Evolutionary conservation across 2,329 filamentous ascomycete genomes (phyloP), one percentile per base, ranked within the genome.

Genomic region (Fusarium neocosmosporiellum): DNA sequence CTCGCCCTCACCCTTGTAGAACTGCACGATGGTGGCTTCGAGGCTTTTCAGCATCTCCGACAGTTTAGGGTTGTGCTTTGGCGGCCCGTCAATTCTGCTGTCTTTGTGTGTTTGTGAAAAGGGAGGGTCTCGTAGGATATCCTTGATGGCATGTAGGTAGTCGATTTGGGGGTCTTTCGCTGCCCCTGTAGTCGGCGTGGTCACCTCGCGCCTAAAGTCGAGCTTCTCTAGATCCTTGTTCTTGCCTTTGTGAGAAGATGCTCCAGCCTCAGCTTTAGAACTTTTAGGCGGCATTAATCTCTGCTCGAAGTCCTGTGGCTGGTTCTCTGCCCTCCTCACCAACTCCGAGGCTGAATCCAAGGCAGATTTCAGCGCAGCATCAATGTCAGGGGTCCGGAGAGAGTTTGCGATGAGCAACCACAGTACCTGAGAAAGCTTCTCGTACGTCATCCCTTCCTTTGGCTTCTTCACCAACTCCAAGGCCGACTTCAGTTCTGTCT

Each of bases 111-210:
- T 22, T 14, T 54, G 63, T 1, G 31, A 48, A 9, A 63, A 46
- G 0, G 59, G 48, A 5, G 63, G 59, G 4, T 48, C 59, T 9
- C 22, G 20, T 1, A 66, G 37, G 13, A 66, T 57, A 9, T 63
- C 63, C 7, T 8, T 2, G 2, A 59, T 1, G 2, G 14, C 55
- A 16, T 22, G 3, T 2, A 8, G 4, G 24, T 59, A 16, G 33
- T 46, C 14, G 11, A 5, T 9, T 31, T 22, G 2, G 29, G n/a
- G 7, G 8, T 54, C 29, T 16, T 54, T 16, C 2, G 22, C 14
- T 20, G 34, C 2, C 54, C 9, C 14, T 18, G 54, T 14, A 7
- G 20, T 36, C 29, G 13, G 24, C 14, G 11, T 11, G n/a, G n/a
- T 7, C 27, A 7, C 9, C 4, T 29, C 27, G 6, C 27, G 27